These are phyloP conservation scores for Euphrasia arctica DNA, from an alignment of 305 asterid species.

Conservation along the genomic window DNA sequence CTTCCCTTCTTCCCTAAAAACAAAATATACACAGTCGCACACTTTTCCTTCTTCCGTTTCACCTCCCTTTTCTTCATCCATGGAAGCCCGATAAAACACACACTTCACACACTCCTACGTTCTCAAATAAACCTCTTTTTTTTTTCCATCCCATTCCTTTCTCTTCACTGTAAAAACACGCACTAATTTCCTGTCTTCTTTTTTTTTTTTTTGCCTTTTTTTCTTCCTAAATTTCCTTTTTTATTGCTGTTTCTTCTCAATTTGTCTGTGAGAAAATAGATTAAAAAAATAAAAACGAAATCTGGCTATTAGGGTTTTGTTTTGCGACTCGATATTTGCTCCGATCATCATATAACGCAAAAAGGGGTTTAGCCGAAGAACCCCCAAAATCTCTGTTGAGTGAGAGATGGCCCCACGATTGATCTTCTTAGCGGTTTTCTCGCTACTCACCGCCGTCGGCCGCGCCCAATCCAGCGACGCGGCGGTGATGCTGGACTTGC, in stretches of 20 bases:
- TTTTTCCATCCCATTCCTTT: not conserved
- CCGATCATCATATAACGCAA: not conserved
- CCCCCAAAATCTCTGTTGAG: no score
- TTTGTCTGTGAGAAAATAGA: constrained; percentile 6
- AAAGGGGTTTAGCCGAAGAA: not conserved
- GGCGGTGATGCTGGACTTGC: constrained; percentile 62
- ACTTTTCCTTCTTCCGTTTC: not conserved
- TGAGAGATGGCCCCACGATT: not conserved
- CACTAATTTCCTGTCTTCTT: constrained; percentile 24
- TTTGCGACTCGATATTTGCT: not conserved
- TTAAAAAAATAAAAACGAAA: constrained; percentile 6
- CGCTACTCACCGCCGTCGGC: constrained; percentile 28
- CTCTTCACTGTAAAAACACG: constrained; percentile 9
- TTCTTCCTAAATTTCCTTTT: constrained; percentile 8
- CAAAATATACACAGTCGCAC: not conserved
- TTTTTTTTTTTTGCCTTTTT: not conserved
- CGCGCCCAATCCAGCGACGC: constrained; percentile 51
- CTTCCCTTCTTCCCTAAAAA: not conserved
- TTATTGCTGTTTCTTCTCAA: not conserved
- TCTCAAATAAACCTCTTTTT: constrained; percentile 4
- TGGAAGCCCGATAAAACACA: constrained; percentile 13
- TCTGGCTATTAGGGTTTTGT: constrained; percentile 8
- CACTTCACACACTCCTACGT: constrained; percentile 15
- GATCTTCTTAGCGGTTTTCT: constrained; percentile 24
- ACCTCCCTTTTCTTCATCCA: constrained; percentile 1